A percentile compares a stretch with the other conserved stretches of the same genome.
phyloP scores from a whole-genome alignment of 768 basidiomycete genomes.

The Neoboletus subvelutipes region DNA sequence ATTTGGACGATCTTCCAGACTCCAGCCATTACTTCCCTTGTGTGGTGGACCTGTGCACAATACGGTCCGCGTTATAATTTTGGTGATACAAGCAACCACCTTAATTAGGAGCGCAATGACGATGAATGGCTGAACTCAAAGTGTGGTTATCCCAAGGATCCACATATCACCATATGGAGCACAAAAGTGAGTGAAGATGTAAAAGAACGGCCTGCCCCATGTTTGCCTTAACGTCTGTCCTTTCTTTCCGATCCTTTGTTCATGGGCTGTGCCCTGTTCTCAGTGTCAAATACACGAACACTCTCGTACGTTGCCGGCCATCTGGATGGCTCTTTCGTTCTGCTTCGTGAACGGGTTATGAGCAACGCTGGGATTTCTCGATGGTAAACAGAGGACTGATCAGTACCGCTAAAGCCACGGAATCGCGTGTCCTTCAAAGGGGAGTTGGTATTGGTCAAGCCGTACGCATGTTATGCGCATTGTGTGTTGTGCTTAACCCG shows the following conservation, averaged over 20 bases:
- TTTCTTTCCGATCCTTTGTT: not conserved
- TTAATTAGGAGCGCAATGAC: constrained; percentile 5
- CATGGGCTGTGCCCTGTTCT: constrained; percentile 9
- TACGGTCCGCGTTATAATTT: not conserved
- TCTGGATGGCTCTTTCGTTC: constrained; percentile 11
- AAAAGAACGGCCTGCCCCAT: not conserved
- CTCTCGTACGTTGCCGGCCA: not conserved
- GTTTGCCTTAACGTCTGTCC: not conserved
- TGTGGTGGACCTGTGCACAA: not conserved
- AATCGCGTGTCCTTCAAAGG: constrained; percentile 7
- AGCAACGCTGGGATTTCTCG: constrained; percentile 10
- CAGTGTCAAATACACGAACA: not conserved
- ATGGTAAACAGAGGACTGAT: not conserved
- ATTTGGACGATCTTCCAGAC: not conserved
- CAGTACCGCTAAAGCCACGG: constrained; percentile 5
- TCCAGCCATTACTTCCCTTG: not conserved
- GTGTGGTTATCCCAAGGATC: not conserved
- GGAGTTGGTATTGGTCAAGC: constrained; percentile 19
- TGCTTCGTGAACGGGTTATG: constrained; percentile 4
- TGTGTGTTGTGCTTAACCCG: not conserved
- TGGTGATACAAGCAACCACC: not conserved
- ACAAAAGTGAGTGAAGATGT: constrained; percentile 3
- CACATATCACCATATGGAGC: not conserved
- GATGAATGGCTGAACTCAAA: not conserved
- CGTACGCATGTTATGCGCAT: not conserved